Conservation (phyloP, 164 flowering plant genomes). For the Tinospora cordifolia region DNA sequence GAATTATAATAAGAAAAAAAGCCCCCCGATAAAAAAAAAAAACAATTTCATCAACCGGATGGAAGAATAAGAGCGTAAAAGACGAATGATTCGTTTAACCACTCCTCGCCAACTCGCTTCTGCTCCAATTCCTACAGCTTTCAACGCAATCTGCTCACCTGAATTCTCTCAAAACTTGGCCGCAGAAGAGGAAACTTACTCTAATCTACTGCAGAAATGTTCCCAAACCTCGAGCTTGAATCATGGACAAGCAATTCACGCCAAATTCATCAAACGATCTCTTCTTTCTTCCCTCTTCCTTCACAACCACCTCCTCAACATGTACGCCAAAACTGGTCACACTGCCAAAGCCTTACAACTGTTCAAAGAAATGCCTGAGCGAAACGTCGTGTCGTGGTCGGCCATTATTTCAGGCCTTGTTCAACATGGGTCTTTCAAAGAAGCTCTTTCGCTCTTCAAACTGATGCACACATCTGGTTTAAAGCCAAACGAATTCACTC, state of each 20-base stretch:
- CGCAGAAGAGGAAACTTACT: slow-evolving; percentile 18
- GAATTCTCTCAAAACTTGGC: slow-evolving; percentile 1
- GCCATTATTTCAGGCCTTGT: slow-evolving; percentile 49
- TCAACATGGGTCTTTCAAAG: slow-evolving; percentile 27
- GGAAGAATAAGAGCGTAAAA: not conserved
- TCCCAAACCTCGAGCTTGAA: not conserved
- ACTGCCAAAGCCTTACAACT: slow-evolving; percentile 25
- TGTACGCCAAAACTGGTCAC: slow-evolving; percentile 47
- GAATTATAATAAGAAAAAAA: no score
- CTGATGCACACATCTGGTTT: slow-evolving; percentile 34
- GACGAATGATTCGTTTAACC: slow-evolving; percentile 13
- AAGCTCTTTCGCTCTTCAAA: slow-evolving; percentile 33
- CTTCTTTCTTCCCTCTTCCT: slow-evolving; percentile 34
- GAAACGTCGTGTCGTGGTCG: slow-evolving; percentile 71
- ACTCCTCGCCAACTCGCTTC: not conserved
- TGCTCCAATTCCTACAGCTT: slow-evolving; percentile 5
- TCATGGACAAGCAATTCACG: slow-evolving; percentile 41
- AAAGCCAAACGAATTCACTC: slow-evolving; percentile 49
- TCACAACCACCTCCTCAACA: slow-evolving; percentile 50
- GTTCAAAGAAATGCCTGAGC: slow-evolving; percentile 59
- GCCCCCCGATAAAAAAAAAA: no score
- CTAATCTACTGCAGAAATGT: slow-evolving; percentile 13
- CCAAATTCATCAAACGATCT: slow-evolving; percentile 33
- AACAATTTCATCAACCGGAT: no score
- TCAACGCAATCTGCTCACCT: not conserved